phyloP scores from a whole-genome alignment of 1,284 basidiomycete genomes.

The Trichosporon ovoides region DNA sequence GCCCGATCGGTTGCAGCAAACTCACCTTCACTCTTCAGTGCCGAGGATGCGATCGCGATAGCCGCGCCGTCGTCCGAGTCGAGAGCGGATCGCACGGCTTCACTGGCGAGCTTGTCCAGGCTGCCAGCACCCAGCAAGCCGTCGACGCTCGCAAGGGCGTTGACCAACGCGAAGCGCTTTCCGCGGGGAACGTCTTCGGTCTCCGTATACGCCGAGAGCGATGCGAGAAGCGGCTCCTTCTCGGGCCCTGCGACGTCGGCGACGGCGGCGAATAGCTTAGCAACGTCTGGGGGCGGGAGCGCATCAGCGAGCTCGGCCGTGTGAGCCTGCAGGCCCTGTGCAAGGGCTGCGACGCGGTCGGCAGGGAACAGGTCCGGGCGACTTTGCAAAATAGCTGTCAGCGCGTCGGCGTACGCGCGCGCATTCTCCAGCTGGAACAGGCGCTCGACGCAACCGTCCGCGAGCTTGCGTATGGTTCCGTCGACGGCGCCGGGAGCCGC shows the following conservation, averaged over 20 bases:
- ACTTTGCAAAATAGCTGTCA: constrained; percentile 20
- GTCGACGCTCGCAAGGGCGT: constrained; percentile 7
- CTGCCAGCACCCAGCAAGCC: constrained; percentile 20
- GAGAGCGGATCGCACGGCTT: constrained; percentile 34
- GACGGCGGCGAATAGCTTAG: constrained; percentile 18
- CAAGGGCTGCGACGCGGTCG: constrained; percentile 16
- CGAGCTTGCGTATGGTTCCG: constrained; percentile 17
- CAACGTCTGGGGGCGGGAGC: constrained; percentile 18
- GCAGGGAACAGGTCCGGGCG: constrained; percentile 18
- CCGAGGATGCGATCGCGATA: constrained; percentile 20
- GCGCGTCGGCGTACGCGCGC: constrained; percentile 12
- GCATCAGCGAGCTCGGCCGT: constrained; percentile 15
- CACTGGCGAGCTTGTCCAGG: constrained; percentile 29
- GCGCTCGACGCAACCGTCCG: constrained; percentile 17
- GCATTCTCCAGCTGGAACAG: constrained; percentile 10
- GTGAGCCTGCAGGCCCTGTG: constrained; percentile 21
- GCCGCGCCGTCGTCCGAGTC: constrained; percentile 12
- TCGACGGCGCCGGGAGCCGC: constrained; percentile 7
- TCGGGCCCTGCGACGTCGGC: constrained; percentile 7
- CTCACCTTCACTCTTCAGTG: constrained; percentile 11
- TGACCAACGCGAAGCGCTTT: constrained; percentile 23
- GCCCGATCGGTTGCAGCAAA: neutral
- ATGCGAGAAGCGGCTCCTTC: constrained; percentile 10
- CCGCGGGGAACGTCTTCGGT: constrained; percentile 13
- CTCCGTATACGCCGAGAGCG: constrained; percentile 18